A percentile compares a stretch with the other conserved stretches of the same genome.
These are phyloP conservation scores for Detonula confervacea DNA, from an alignment of 352 stramenopile species.

Conservation along the genomic window DNA sequence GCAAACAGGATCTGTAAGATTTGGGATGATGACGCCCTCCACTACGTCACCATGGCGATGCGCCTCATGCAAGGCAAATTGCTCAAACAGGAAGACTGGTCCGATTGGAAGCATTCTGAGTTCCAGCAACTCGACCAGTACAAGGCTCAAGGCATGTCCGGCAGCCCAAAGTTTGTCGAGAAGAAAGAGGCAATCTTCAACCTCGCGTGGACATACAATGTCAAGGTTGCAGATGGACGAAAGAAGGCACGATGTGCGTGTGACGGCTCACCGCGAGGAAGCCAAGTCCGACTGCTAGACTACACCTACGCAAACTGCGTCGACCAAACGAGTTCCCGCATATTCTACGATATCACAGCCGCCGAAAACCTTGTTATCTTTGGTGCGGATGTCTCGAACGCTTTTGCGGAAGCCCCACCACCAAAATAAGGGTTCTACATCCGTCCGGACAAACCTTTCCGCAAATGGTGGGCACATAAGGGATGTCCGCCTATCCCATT, in stretches of 20 bases:
- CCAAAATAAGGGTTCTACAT: slow-evolving; percentile 42
- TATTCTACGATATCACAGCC: slow-evolving; percentile 42
- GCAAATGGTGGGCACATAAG: slow-evolving; percentile 20
- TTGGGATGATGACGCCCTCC: background rate
- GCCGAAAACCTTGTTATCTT: slow-evolving; percentile 14
- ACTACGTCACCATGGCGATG: background rate
- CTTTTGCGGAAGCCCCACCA: slow-evolving; percentile 34
- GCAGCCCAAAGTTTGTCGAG: slow-evolving; percentile 3
- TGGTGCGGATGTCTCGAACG: slow-evolving; percentile 50
- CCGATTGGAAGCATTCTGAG: slow-evolving; percentile 26
- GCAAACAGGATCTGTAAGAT: no score
- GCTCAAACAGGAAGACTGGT: background rate
- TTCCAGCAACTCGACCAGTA: slow-evolving; percentile 47
- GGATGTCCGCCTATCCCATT: slow-evolving; percentile 10
- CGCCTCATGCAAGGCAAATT: background rate
- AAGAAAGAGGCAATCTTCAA: slow-evolving; percentile 20
- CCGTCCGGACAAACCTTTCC: slow-evolving; percentile 27
- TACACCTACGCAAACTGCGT: slow-evolving; percentile 42
- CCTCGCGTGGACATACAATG: slow-evolving; percentile 19
- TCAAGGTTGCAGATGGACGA: slow-evolving; percentile 6
- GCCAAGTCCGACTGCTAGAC: slow-evolving; percentile 25
- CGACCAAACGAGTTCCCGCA: slow-evolving; percentile 33
- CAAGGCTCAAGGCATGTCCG: slow-evolving; percentile 47
- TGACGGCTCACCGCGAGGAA: slow-evolving; percentile 37
- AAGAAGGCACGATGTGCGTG: slow-evolving; percentile 37